Percentiles rank a stretch among this genome's conserved stretches.
Evolutionary conservation across 2,329 filamentous ascomycete genomes (phyloP).

Genomic region (Drechslera avenae): DNA sequence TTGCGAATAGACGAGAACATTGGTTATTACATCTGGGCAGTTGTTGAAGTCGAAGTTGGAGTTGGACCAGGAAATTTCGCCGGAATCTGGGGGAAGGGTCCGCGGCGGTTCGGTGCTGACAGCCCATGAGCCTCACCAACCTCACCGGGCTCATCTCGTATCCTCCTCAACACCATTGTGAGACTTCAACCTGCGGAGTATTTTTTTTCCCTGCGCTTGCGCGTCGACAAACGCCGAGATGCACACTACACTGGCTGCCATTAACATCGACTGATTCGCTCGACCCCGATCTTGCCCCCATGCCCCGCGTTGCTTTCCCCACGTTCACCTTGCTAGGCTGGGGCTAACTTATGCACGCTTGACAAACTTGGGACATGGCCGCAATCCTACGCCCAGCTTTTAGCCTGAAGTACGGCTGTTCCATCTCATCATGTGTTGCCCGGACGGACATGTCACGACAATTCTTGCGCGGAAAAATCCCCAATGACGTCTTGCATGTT

Average conservation of each 20-base stretch:
- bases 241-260: not conserved
- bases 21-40: too few species aligned
- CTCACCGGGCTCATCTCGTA: too few species aligned
- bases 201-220: too few species aligned
- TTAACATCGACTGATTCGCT: not conserved
- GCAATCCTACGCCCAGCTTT: not conserved
- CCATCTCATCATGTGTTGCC: not conserved
- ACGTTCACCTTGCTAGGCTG: slow-evolving; percentile 3
- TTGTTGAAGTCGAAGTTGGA: too few species aligned
- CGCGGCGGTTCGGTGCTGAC: too few species aligned
- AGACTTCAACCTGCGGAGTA: too few species aligned
- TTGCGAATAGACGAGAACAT: too few species aligned
- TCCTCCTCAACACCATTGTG: too few species aligned
- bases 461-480: not conserved
- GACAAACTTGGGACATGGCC: not conserved
- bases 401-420: slow-evolving; percentile 18
- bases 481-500: slow-evolving; percentile 5
- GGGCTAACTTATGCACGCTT: slow-evolving; percentile 11
- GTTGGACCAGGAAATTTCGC: too few species aligned
- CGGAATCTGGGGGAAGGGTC: too few species aligned
- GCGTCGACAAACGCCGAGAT: not conserved
- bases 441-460: slow-evolving; percentile 1
- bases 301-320: slow-evolving; percentile 3
- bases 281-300: slow-evolving; percentile 1
- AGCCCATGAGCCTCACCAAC: too few species aligned